These are phyloP conservation scores for Periconia macrospinosa DNA, from an alignment of 2,329 filamentous ascomycete genomes.

Conservation along the genomic window DNA sequence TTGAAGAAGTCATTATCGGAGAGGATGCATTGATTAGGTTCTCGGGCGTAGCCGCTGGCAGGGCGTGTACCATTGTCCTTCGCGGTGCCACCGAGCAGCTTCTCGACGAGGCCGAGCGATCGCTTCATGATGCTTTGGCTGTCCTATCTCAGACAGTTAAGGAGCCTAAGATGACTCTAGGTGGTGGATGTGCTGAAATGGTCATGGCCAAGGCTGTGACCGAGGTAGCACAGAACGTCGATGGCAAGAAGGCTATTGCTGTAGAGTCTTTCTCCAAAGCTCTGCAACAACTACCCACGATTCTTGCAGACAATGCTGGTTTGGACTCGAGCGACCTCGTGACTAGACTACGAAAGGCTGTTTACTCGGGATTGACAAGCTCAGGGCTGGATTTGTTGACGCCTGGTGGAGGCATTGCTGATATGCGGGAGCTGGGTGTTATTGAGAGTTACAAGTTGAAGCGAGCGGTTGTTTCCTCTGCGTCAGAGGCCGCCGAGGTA, in stretches of 20 bases:
- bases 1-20: slow-evolving; percentile 97
- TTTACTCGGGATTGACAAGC: slow-evolving; percentile 91
- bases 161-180: slow-evolving; percentile 90
- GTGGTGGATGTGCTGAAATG: slow-evolving; percentile 97
- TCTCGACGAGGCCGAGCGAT: slow-evolving; percentile 94
- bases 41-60: slow-evolving; percentile 88
- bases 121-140: slow-evolving; percentile 91
- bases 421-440: slow-evolving; percentile 94
- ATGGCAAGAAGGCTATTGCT: slow-evolving; percentile 94
- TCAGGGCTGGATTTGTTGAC: slow-evolving; percentile 88
- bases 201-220: slow-evolving; percentile 98
- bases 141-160: slow-evolving; percentile 96
- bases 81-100: slow-evolving; percentile 96
- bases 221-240: slow-evolving; percentile 86
- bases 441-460: slow-evolving; percentile 99
- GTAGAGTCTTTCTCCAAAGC: slow-evolving; percentile 88
- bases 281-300: slow-evolving; percentile 90
- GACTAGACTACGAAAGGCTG: slow-evolving; percentile 84
- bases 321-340: slow-evolving; percentile 95
- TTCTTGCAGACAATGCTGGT: slow-evolving; percentile 95
- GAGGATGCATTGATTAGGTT: slow-evolving; percentile 98
- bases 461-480: slow-evolving; percentile 94
- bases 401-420: slow-evolving; percentile 87
- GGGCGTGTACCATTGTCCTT: slow-evolving; percentile 95
- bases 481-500: slow-evolving; percentile 95